Evolutionary conservation across 2,329 filamentous ascomycete genomes (phyloP).

Genomic region (Exophiala mesophila): DNA sequence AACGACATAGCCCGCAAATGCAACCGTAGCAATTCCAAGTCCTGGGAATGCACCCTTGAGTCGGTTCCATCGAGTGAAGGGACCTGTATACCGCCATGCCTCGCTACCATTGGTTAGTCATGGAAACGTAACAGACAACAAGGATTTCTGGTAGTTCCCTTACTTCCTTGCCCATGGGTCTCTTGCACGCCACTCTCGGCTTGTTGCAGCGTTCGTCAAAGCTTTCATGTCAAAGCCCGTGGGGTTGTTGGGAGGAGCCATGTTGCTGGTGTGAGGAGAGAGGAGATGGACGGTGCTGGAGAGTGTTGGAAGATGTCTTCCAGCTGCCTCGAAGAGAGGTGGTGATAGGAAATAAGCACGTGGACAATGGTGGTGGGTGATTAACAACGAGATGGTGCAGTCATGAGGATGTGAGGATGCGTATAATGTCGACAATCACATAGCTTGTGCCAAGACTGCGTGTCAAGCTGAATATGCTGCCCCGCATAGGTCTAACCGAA

Average conservation of each 20-base stretch:
- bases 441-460: slow-evolving; percentile 14
- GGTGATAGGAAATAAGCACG: no score
- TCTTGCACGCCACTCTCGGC: slow-evolving; percentile 31
- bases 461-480: background rate
- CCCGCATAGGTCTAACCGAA: background rate
- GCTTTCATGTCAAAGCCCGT: slow-evolving; percentile 82
- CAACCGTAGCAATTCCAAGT: slow-evolving; percentile 84
- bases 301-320: no score
- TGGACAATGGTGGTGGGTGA: no score
- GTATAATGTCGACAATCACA: no score
- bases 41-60: slow-evolving; percentile 85
- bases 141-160: slow-evolving; percentile 25
- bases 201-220: slow-evolving; percentile 25
- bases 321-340: no score
- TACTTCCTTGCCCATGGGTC: slow-evolving; percentile 63
- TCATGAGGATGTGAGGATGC: background rate
- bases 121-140: background rate
- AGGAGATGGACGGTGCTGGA: no score
- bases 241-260: slow-evolving; percentile 52
- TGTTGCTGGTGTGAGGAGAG: background rate
- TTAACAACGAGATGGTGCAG: background rate
- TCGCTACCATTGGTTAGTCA: slow-evolving; percentile 55
- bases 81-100: slow-evolving; percentile 87
- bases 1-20: slow-evolving; percentile 82
- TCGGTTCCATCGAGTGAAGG: slow-evolving; percentile 82